Base-by-base conservation (phyloP, 108 stramenopile genomes). In the Cyclotella baltica region DNA sequence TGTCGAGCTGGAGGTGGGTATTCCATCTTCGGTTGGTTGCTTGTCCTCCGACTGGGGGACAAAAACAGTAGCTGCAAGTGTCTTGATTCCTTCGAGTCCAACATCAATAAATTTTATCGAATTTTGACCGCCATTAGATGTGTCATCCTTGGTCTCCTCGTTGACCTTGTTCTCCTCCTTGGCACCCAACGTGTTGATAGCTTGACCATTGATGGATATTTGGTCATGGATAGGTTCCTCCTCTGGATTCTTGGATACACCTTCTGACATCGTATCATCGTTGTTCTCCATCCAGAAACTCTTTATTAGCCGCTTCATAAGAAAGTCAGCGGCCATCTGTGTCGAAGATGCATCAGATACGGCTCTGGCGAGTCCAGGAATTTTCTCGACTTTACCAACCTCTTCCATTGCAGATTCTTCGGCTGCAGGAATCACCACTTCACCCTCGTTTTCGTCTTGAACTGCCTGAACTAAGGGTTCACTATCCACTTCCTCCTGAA, bases 271-370 rank as follows among this genome's bases (percentile, higher is more conserved):
- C 5, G 61, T 33, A 13, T 62, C 19, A 20, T 62, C 61, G 10
- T 62, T 62, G 35, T 62, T 62, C 19, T 62, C 9, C 31, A 25
- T 34, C 61, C 61, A 62, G 20, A 62, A 62, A 16, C 61, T 20
- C 30, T 30, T 33, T 19, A 62, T 62, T 16, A 62, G 61, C 61
- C 61, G 31, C 61, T 62, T 62, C 61, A 62, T 19, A 6, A 62
- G 13, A 15, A 9, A 16, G 20, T 62, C 35, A 1, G 35, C 61
- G 10, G 55, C 55, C 55, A 55, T 25, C 11, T 55, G 22, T 4
- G 55, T 2, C 11, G 55, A 55, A 27, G 10, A n/a, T 55, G 23
- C 25, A 11, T 55, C 55, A 23, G 23, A 25, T 6, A 5, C 23
- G 11, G 4, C 3, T 23, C 11, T 55, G 4, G 19, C 51, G 15